Evolutionary conservation across 1,284 basidiomycete genomes (phyloP).

Genomic region (Cystobasidiaceae sp.): DNA sequence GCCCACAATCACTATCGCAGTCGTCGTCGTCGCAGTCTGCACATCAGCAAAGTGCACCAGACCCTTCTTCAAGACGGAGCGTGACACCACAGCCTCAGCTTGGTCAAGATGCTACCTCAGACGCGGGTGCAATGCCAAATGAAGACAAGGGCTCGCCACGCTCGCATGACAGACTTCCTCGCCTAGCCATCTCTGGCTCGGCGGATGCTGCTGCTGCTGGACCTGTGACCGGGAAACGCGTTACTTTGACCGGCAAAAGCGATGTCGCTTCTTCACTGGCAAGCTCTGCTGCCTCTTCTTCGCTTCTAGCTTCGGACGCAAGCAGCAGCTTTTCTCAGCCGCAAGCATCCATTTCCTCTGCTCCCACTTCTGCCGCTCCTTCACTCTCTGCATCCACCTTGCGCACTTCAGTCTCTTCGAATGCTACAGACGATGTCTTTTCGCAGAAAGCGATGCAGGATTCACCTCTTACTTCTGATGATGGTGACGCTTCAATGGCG

Average conservation of each 20-base stretch:
- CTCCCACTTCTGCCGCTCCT: neutral
- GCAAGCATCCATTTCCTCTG: neutral
- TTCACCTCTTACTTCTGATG: slow-evolving; percentile 25
- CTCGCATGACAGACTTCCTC: too few species aligned
- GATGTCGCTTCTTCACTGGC: slow-evolving; percentile 1
- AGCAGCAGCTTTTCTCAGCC: too few species aligned
- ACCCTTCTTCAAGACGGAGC: too few species aligned
- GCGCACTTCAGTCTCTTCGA: slow-evolving; percentile 16
- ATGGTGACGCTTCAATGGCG: neutral
- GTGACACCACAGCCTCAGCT: too few species aligned
- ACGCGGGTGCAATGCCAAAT: too few species aligned
- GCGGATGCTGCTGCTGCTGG: neutral
- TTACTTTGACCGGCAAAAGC: neutral
- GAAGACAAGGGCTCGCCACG: too few species aligned
- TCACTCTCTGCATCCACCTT: slow-evolving; percentile 10
- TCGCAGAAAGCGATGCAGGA: too few species aligned
- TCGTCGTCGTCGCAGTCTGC: too few species aligned
- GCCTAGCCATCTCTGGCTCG: too few species aligned
- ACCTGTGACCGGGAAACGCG: neutral
- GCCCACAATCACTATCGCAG: too few species aligned
- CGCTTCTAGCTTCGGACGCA: neutral
- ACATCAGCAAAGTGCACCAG: too few species aligned
- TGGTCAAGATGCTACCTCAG: too few species aligned
- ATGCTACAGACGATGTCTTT: neutral
- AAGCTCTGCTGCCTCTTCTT: neutral